Evolutionary conservation across 441 rosid species (phyloP), one percentile per base, ranked within the genome.

Genomic region (Eruca vesicaria): DNA sequence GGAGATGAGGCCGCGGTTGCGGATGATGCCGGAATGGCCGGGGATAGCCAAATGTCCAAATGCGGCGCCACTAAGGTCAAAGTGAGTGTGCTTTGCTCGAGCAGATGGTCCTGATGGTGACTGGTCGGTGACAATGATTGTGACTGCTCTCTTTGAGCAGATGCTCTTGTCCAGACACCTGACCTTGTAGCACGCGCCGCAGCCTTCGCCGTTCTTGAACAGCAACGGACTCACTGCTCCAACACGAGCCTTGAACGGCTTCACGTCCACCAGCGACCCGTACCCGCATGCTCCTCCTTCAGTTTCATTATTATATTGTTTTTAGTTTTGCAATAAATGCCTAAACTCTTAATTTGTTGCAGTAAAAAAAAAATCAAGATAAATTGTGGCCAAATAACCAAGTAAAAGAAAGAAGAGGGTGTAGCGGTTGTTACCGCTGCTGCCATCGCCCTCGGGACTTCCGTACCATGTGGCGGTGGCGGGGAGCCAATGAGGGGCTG

Each of bases 401-500:
- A 56, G 35, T 57, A 57, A 57, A 55, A 58, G 36, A 58, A 28
- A 58, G 36, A 58, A 58, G 36, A 58, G 36, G 9, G 19, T 6
- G 62, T 57, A 3, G 7, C 18, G 19, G 62, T 57, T 7, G 35
- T 28, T 45, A 92, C 98, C 99, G 73, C 82, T 89, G 77, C 97
- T 95, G 43, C 99, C 99, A 70, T 95, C 99, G 11, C 98, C 99
- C 18, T 93, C 96, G 33, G 99, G 88, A 75, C 85, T 84, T 28
- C 99, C 99, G 80, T 95, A 93, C 98, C 99, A 95, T 68, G 99
- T 95, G 77, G 99, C 96, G 1, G 94, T 93, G 28, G 99, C 98
- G 3, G 89, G 88, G 10, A 76, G 74, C 99, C 99, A 90, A 58
- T 69, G 93, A 29, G 66, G 65, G 80, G 73, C 79, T 2, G 85